Evolutionary conservation across 1,284 basidiomycete genomes (phyloP).

Genomic region (Phaffia rhodozyma): DNA sequence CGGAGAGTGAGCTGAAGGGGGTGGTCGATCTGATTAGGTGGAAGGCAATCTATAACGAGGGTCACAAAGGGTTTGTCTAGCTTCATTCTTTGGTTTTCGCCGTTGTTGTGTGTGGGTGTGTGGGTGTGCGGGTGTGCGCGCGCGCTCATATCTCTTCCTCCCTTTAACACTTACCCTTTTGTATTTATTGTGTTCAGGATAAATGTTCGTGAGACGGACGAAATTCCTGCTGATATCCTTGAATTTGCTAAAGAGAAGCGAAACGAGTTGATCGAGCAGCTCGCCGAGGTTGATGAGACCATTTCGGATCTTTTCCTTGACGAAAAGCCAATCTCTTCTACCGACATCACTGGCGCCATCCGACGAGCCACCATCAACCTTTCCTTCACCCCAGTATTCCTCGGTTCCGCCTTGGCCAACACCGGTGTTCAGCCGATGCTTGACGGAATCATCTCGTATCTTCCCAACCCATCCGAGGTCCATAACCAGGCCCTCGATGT

Average conservation of each 20-base stretch:
- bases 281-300: constrained; percentile 91
- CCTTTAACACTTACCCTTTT: background rate
- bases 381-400: constrained; percentile 91
- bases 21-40: constrained; percentile 89
- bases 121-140: too few species aligned
- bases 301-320: constrained; percentile 85
- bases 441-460: constrained; percentile 90
- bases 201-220: constrained; percentile 69
- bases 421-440: constrained; percentile 89
- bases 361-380: constrained; percentile 76
- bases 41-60: constrained; percentile 92
- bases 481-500: constrained; percentile 75
- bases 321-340: constrained; percentile 60
- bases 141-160: background rate
- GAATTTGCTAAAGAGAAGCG: constrained; percentile 70
- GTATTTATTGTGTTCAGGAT: constrained; percentile 40
- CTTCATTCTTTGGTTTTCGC: background rate
- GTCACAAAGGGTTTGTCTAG: constrained; percentile 69
- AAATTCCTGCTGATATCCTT: constrained; percentile 67
- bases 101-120: background rate
- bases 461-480: constrained; percentile 78
- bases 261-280: constrained; percentile 80
- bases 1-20: constrained; percentile 76
- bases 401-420: constrained; percentile 97
- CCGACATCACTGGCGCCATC: constrained; percentile 71